Evolutionary conservation across 257 asterid genomes (phyloP).

Genomic region (Solanum pennellii): DNA sequence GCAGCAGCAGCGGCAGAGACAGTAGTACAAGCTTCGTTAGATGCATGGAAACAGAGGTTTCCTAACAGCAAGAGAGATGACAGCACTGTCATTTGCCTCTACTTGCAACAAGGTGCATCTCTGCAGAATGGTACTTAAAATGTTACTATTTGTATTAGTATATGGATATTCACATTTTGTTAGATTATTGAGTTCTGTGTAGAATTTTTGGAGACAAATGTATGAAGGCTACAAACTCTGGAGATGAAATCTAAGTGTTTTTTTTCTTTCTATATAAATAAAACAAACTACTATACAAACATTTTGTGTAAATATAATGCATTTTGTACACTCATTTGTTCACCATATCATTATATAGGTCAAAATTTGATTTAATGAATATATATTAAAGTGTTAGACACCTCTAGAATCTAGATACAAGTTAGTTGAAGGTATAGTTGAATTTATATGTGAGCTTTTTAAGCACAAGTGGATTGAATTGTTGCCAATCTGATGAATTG

Average conservation of each 20-base stretch:
- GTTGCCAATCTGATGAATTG: too few species aligned
- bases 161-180: neutral
- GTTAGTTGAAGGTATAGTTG: neutral
- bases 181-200: neutral
- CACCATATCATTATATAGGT: neutral
- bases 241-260: neutral
- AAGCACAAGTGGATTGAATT: too few species aligned
- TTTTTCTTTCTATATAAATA: neutral
- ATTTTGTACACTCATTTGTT: neutral
- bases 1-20: conserved; percentile 58
- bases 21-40: conserved; percentile 54
- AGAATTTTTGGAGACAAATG: neutral
- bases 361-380: neutral
- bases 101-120: conserved; percentile 15
- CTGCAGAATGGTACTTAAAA: neutral
- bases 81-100: conserved; percentile 57
- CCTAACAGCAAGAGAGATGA: conserved; percentile 69
- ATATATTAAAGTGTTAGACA: neutral
- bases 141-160: neutral
- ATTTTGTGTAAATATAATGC: neutral
- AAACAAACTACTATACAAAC: neutral
- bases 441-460: too few species aligned
- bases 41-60: conserved; percentile 50
- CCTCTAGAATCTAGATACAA: neutral
- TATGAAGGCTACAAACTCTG: neutral